Evolutionary conservation across 2,329 filamentous ascomycete genomes (phyloP), one percentile per base, ranked within the genome.

Genomic region (Sclerotiophoma versabilis): DNA sequence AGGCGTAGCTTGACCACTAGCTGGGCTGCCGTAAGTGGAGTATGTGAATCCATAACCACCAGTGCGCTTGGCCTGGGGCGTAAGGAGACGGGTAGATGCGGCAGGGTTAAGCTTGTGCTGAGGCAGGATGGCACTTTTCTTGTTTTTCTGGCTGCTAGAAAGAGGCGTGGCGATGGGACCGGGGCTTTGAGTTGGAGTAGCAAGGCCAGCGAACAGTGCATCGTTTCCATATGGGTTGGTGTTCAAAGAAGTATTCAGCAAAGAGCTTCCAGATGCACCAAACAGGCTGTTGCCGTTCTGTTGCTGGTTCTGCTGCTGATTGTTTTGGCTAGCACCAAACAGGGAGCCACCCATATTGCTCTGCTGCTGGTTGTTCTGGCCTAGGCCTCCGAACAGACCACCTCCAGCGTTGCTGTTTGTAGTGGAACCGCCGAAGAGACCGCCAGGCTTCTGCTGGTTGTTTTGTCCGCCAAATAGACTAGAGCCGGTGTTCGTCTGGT

Each of bases 151-250:
- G 49, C 82, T 84, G 60, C 87, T 88, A 8, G 88, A 89, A 11
- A 98, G 82, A 0, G 96, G 95, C 0, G 93, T 98, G 8, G 93
- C 95, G 60, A 99, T 83, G 3, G 96, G 95, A 2, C 95, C 95
- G 3, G 92, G 90, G 66, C 92, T 84, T 45, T 92, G 74, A 75
- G 83, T 78, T 77, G 90, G 77, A 70, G 87, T 71, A 63, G 81
- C 81, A 14, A 97, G 79, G 47, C 87, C 89, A 26, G 87, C 85
- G 75, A 98, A 98, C 17, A 99, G 83, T 1, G 92, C 91, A 38
- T 91, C 86, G 47, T 91, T 92, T 33, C 95, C 95, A 69, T 96
- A 99, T 0, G 96, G 93, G 46, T 90, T 92, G n/a, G 87, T 92
- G 68, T 90, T 77, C 60, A 81, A 78, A 19, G 70, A 74, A 42